A percentile compares a stretch with the other conserved stretches of the same genome.
phyloP scores from a whole-genome alignment of 306 rosid genomes.

The Quercus berberidifolia region DNA sequence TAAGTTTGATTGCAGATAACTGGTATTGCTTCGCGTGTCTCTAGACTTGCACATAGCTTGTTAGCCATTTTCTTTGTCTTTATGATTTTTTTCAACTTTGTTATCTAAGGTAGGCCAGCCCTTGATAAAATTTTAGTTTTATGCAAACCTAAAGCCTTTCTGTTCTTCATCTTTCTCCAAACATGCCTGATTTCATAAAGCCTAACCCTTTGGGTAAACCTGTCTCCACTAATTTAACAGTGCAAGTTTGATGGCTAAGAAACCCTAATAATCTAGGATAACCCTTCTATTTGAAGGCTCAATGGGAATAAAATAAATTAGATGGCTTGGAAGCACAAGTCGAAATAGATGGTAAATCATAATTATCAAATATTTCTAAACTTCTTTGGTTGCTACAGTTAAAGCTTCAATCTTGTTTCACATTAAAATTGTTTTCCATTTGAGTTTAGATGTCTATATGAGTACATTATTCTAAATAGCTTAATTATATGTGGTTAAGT shows the following conservation, averaged over 20 bases:
- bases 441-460: not conserved
- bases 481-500: not conserved
- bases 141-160: not conserved
- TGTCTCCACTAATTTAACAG: not conserved
- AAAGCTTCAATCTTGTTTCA: not conserved
- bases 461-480: not conserved
- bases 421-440: not conserved
- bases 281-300: not conserved
- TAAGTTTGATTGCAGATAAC: not conserved
- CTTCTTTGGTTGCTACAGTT: not conserved
- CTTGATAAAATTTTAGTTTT: not conserved
- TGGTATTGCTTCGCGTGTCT: not conserved
- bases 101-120: not conserved
- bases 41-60: not conserved
- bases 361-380: not conserved
- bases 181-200: not conserved
- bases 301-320: not conserved
- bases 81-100: not conserved
- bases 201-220: not conserved
- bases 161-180: not conserved
- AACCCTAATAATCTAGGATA: not conserved
- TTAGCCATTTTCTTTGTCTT: not conserved
- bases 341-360: not conserved
- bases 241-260: not conserved
- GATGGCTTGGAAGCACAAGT: not conserved